Evolutionary conservation across 345 rosid genomes (phyloP).

Genomic region (Reutealis trisperma): DNA sequence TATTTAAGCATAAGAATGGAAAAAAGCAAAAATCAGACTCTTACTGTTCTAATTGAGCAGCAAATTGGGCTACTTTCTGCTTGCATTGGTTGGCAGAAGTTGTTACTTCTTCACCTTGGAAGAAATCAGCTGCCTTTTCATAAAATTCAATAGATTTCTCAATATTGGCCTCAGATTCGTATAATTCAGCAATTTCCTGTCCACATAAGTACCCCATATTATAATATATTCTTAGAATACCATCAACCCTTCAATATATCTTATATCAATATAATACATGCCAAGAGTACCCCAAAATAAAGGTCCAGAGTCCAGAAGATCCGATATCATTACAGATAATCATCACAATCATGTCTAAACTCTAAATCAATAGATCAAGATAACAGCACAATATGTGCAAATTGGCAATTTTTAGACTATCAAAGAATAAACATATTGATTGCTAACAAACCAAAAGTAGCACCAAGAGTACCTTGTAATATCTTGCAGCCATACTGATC

Average conservation of each 20-base stretch:
- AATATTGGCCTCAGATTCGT: slow-evolving; percentile 32
- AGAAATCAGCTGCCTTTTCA: slow-evolving; percentile 37
- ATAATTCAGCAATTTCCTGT: slow-evolving; percentile 37
- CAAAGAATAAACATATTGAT: not conserved
- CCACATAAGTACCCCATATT: not conserved
- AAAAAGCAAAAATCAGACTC: slow-evolving; percentile 17
- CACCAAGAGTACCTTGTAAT: slow-evolving; percentile 60
- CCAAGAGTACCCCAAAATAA: not conserved
- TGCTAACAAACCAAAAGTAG: not conserved
- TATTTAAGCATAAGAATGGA: not conserved
- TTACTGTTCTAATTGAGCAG: slow-evolving; percentile 92
- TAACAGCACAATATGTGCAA: not conserved
- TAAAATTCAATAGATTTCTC: slow-evolving; percentile 31
- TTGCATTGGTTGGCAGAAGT: slow-evolving; percentile 98
- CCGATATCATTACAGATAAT: not conserved
- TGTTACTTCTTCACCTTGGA: slow-evolving; percentile 58
- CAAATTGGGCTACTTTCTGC: slow-evolving; percentile 94
- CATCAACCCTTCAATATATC: not conserved
- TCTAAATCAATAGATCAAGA: not conserved
- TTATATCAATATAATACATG: not conserved
- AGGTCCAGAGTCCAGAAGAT: not conserved
- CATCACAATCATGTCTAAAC: not conserved
- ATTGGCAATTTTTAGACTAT: not conserved
- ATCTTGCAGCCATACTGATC: slow-evolving; percentile 98
- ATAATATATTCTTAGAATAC: not conserved